These are phyloP conservation scores for Sporobolomyces pararoseus DNA, from an alignment of 768 basidiomycete species.

Conservation along the genomic window DNA sequence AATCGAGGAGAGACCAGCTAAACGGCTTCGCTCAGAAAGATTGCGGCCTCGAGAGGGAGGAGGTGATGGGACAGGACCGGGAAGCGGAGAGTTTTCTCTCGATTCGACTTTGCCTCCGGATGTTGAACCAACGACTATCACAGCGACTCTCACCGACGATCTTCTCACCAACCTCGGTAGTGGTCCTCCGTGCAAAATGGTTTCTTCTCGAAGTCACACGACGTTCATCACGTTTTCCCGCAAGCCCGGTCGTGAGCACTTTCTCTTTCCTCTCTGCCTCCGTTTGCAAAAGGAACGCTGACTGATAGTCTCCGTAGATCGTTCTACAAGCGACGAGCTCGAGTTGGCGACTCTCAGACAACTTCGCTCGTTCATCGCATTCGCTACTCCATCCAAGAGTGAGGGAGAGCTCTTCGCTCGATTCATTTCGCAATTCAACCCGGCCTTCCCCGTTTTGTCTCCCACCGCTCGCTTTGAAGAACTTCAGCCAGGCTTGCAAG, in stretches of 20 bases:
- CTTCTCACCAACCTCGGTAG: conserved; percentile 15
- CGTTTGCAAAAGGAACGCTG: too few relatives aligned
- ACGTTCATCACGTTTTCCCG: conserved; percentile 26
- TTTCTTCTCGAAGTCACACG: not conserved
- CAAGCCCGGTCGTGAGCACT: conserved; percentile 13
- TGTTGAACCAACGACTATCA: conserved; percentile 20
- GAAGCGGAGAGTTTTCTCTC: not conserved
- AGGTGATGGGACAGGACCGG: too few relatives aligned
- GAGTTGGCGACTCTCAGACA: not conserved
- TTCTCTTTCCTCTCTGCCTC: not conserved
- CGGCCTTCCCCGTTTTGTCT: not conserved
- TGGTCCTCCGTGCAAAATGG: conserved; percentile 24
- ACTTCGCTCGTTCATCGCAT: conserved; percentile 9
- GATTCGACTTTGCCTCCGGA: conserved; percentile 2
- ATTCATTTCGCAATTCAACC: not conserved
- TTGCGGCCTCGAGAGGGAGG: too few relatives aligned
- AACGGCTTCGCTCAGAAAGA: not conserved
- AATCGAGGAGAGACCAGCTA: not conserved
- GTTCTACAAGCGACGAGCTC: not conserved
- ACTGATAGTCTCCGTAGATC: too few relatives aligned
- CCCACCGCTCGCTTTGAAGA: not conserved
- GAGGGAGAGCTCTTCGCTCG: not conserved
- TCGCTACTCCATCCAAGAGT: not conserved
- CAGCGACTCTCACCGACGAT: conserved; percentile 35
- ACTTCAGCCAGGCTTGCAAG: conserved; percentile 7